Percentiles rank a stretch among this genome's conserved stretches.
Conservation (phyloP, 495 filamentous ascomycete species). For the Aspergillus nanangensis region DNA sequence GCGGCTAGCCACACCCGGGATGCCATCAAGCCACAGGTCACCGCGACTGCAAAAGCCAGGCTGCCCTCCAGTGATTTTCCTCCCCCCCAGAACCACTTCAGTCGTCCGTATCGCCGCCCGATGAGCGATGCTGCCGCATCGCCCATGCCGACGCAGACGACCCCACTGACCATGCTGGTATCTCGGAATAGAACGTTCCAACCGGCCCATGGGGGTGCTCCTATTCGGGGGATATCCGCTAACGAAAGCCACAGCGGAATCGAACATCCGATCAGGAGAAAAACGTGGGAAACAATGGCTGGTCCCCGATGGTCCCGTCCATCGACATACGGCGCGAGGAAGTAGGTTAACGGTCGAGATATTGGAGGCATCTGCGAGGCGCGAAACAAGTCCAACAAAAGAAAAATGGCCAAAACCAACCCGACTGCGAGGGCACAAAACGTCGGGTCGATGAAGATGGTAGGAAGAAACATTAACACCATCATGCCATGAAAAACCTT, state of each 20-base stretch:
- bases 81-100: conserved; percentile 95
- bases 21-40: conserved; percentile 65
- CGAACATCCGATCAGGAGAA: conserved; percentile 92
- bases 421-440: conserved; percentile 75
- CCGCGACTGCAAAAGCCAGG: conserved; percentile 75
- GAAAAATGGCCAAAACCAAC: conserved; percentile 73
- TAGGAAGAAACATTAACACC: conserved; percentile 88
- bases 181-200: conserved; percentile 72
- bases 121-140: conserved; percentile 93
- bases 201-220: conserved; percentile 49
- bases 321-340: conserved; percentile 91
- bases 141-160: conserved; percentile 91
- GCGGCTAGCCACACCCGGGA: conserved; percentile 70
- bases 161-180: conserved; percentile 81
- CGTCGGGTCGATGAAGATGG: conserved; percentile 77
- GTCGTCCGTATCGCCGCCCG: conserved; percentile 77
- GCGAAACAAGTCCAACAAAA: conserved; percentile 82
- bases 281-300: conserved; percentile 93
- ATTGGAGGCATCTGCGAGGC: conserved; percentile 88
- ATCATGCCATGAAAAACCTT: conserved; percentile 99
- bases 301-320: conserved; percentile 89
- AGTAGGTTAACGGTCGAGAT: conserved; percentile 73
- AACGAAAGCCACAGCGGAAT: conserved; percentile 91
- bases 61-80: conserved; percentile 95
- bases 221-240: conserved; percentile 54